Conservation (phyloP, 805 yeast genomes). For the Wickerhamiella sergipiensis region DNA sequence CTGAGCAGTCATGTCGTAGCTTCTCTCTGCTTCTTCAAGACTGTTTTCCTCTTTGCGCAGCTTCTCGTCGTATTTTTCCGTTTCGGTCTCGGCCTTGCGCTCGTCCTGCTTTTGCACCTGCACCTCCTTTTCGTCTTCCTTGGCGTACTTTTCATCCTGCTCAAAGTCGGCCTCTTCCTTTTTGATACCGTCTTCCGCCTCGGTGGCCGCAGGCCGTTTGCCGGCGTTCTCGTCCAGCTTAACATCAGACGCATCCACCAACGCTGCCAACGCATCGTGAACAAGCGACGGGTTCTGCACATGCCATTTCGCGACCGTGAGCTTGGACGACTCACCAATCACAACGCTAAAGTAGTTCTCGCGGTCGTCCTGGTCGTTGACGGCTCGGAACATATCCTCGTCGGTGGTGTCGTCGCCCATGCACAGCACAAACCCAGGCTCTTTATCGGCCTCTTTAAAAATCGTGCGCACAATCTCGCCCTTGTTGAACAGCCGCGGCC, state of each 20-base stretch:
- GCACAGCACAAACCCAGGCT: slow-evolving; percentile 79
- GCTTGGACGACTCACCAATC: slow-evolving; percentile 26
- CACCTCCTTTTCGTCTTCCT: not conserved
- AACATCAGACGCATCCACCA: slow-evolving; percentile 1
- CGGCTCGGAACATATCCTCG: slow-evolving; percentile 88
- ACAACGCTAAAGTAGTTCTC: slow-evolving; percentile 17
- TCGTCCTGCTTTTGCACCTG: not conserved
- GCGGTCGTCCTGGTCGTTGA: slow-evolving; percentile 45
- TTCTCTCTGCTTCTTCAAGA: not conserved
- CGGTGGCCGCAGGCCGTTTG: not conserved
- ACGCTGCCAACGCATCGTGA: slow-evolving; percentile 12
- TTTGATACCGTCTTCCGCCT: not conserved
- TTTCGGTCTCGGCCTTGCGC: not conserved
- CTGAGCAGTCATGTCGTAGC: not conserved
- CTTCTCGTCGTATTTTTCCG: not conserved
- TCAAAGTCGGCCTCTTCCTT: not conserved
- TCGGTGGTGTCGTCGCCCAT: slow-evolving; percentile 94
- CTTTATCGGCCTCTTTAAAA: slow-evolving; percentile 33
- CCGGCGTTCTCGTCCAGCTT: not conserved
- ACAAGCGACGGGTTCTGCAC: slow-evolving; percentile 14
- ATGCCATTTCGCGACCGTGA: slow-evolving; percentile 25
- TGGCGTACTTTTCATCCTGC: not conserved
- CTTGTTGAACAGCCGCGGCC: slow-evolving; percentile 88
- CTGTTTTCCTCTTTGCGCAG: not conserved
- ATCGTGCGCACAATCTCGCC: slow-evolving; percentile 88